Evolutionary conservation across 2,329 filamentous ascomycete genomes (phyloP), one percentile per base, ranked within the genome.

Genomic region (Kalaharituber pfeilii): DNA sequence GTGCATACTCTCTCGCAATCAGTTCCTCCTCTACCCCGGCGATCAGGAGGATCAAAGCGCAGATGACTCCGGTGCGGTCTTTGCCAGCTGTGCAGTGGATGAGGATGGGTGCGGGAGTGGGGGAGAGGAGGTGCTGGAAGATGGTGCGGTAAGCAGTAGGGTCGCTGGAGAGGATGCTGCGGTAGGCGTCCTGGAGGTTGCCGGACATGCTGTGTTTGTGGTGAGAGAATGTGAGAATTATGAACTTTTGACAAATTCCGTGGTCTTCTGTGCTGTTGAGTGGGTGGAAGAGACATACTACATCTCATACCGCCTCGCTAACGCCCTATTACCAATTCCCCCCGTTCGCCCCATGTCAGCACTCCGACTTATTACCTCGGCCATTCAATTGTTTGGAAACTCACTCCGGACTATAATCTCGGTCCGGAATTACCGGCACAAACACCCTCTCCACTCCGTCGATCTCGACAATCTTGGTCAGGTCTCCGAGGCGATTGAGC

Each of bases 61-160:
- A 76, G 45, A 86, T 68, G 3, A 87, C 73, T 1, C 84, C 84
- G 0, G 84, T 87, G 44, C 84, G 73, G 66, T 88, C 84, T 67
- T 88, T 88, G 11, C 84, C 84, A 0, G 81, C 82, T 0, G 82
- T 84, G 66, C 84, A 87, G 64, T 88, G 82, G 6, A 86, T 70
- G 5, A 86, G 69, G 8, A 82, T 67, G 6, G 80, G 77, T 3
- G 9, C n/a, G 1, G 69, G 58, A 2, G 68, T 62, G 1, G 71
- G 65, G 3, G 64, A 61, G 62, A 75, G 66, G 6, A 86, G 69
- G 61, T 84, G 76, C 15, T 67, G 65, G 36, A 86, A 71, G 56
- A 86, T 82, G 1, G 70, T 70, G n/a, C 67, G 66, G 63, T 76
- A 82, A 1, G 75, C 71, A 6, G 70, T 67, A 0, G 73, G 72